Evolutionary conservation across 371 early-diverging fungal species (phyloP).

Genomic region (Gilbertella persicaria): DNA sequence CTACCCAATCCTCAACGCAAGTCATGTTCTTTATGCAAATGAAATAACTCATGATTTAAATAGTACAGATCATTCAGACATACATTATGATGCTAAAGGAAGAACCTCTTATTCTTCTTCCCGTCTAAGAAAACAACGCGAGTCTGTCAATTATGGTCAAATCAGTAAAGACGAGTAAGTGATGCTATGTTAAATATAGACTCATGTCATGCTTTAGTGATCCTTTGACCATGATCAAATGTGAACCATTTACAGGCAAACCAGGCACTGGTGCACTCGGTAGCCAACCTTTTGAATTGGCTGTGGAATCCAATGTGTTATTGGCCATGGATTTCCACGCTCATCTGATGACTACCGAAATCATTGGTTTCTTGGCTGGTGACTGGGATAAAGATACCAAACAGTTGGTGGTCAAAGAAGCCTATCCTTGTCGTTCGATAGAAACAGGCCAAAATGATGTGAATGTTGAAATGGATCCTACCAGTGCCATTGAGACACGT

Average conservation of each 20-base stretch:
- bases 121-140: constrained; percentile 41
- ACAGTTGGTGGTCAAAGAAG: constrained; percentile 59
- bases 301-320: constrained; percentile 75
- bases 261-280: constrained; percentile 69
- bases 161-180: constrained; percentile 42
- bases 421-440: constrained; percentile 76
- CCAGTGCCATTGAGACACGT: constrained; percentile 74
- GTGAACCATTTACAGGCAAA: constrained; percentile 72
- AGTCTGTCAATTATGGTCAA: constrained; percentile 38
- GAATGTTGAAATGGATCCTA: constrained; percentile 91
- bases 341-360: constrained; percentile 82
- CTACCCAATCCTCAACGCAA: constrained; percentile 6
- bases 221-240: constrained; percentile 82
- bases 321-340: constrained; percentile 89
- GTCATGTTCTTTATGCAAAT: neutral
- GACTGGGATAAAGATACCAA: constrained; percentile 62
- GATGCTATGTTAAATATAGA: neutral
- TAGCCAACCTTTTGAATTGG: constrained; percentile 77
- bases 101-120: constrained; percentile 47
- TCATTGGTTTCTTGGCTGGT: constrained; percentile 87
- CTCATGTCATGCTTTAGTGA: constrained; percentile 42
- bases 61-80: constrained; percentile 3
- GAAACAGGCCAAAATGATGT: constrained; percentile 72
- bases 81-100: constrained; percentile 41
- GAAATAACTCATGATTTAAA: neutral